These are phyloP conservation scores for Yarrowia porcina DNA, from an alignment of 805 yeast genomes.

Conservation along the genomic window DNA sequence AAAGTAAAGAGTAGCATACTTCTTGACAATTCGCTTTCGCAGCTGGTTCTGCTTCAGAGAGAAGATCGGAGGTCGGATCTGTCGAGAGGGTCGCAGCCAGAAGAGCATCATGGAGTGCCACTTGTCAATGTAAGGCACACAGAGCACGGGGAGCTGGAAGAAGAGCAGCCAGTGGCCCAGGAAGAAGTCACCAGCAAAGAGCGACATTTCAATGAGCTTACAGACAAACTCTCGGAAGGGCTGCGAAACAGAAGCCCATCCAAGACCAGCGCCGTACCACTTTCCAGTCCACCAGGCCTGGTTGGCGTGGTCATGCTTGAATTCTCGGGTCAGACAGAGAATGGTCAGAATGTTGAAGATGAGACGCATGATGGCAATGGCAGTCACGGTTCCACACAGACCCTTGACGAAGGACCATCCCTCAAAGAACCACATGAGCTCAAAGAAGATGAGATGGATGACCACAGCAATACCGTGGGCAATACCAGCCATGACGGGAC, in stretches of 20 bases:
- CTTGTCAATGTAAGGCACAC: slow-evolving; percentile 85
- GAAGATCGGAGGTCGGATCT: slow-evolving; percentile 96
- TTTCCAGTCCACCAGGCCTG: slow-evolving; percentile 99
- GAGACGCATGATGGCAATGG: slow-evolving; percentile 82
- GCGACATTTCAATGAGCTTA: slow-evolving; percentile 88
- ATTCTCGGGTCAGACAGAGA: slow-evolving; percentile 83
- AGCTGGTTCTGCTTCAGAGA: slow-evolving; percentile 93
- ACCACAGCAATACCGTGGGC: slow-evolving; percentile 95
- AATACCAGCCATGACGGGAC: slow-evolving; percentile 90
- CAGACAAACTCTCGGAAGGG: slow-evolving; percentile 95
- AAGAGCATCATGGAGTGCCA: slow-evolving; percentile 98
- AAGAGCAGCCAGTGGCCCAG: slow-evolving; percentile 87
- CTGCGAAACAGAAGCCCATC: slow-evolving; percentile 91
- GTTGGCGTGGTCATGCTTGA: slow-evolving; percentile 91
- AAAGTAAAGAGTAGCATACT: slow-evolving; percentile 82
- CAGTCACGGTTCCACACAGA: slow-evolving; percentile 79
- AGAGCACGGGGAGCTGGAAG: slow-evolving; percentile 81
- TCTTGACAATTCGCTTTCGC: slow-evolving; percentile 96
- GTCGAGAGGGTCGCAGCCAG: slow-evolving; percentile 97
- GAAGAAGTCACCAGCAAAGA: slow-evolving; percentile 94
- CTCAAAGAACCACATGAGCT: slow-evolving; percentile 95
- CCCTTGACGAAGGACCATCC: slow-evolving; percentile 86
- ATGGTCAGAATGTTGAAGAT: slow-evolving; percentile 81
- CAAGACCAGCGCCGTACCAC: slow-evolving; percentile 95
- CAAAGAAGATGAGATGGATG: slow-evolving; percentile 80